Evolutionary conservation across 1,284 basidiomycete genomes (phyloP).

Genomic region (Moniliella sp.): DNA sequence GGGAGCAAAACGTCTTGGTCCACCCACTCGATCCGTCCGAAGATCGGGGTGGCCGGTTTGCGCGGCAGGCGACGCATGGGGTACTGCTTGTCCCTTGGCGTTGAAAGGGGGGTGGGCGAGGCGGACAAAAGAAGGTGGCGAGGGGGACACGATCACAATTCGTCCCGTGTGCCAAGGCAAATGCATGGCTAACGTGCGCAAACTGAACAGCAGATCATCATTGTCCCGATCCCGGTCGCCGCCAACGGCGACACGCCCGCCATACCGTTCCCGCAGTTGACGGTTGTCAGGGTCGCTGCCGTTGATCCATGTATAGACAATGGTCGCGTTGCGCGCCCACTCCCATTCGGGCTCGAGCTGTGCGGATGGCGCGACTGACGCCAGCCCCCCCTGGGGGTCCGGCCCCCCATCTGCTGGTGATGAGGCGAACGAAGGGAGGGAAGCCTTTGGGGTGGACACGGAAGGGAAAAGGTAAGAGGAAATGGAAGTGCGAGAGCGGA

Average conservation of each 20-base stretch:
- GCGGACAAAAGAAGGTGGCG: constrained; percentile 2
- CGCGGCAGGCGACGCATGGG: background rate
- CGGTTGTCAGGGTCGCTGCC: background rate
- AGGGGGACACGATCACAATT: constrained; percentile 2
- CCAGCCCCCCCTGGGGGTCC: no score
- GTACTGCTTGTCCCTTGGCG: no score
- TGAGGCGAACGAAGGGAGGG: no score
- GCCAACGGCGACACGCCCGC: background rate
- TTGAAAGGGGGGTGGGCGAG: no score
- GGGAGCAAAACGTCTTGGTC: constrained; percentile 2
- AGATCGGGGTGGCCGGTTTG: background rate
- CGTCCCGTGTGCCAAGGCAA: constrained; percentile 3
- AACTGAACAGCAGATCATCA: constrained; percentile 2
- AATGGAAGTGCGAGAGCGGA: no score
- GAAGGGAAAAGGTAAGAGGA: no score
- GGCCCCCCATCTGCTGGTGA: no score
- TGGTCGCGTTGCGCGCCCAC: background rate
- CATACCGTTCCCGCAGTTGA: background rate
- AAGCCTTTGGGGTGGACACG: no score
- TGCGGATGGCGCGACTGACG: no score
- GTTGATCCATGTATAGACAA: constrained; percentile 2
- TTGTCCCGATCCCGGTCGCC: constrained; percentile 4
- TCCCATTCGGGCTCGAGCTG: background rate
- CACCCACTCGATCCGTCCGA: constrained; percentile 2
- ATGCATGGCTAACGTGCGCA: constrained; percentile 1